These are phyloP conservation scores for Fusarium coffeatum DNA, from an alignment of 2,329 filamentous ascomycete species.

Conservation along the genomic window DNA sequence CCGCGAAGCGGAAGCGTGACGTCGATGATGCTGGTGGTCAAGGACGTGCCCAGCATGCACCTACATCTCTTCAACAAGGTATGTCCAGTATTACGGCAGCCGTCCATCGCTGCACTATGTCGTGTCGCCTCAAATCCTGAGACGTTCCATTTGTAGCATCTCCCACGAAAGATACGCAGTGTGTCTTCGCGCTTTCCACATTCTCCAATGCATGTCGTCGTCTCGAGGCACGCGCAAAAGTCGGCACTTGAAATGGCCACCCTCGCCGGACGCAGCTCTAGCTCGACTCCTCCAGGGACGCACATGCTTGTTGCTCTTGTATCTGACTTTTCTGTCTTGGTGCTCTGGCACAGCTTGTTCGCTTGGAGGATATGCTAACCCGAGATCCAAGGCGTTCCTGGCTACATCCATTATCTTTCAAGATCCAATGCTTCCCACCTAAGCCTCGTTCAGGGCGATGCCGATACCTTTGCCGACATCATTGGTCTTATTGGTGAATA, in stretches of 20 bases:
- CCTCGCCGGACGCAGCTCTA: conserved; percentile 31
- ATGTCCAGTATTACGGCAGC: conserved; percentile 48
- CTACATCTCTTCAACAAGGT: conserved; percentile 57
- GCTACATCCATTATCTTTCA: conserved; percentile 66
- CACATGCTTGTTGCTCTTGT: conserved; percentile 40
- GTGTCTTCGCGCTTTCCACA: conserved; percentile 14
- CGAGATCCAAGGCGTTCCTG: conserved; percentile 34
- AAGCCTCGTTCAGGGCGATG: conserved; percentile 64
- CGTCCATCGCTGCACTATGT: conserved; percentile 30
- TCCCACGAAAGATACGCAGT: conserved; percentile 7
- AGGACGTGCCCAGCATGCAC: conserved; percentile 56
- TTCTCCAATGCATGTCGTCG: conserved; percentile 20
- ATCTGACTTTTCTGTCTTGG: conserved; percentile 36
- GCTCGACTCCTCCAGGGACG: conserved; percentile 39
- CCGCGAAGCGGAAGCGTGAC: conserved; percentile 63
- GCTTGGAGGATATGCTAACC: conserved; percentile 41
- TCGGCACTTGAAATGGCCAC: conserved; percentile 14
- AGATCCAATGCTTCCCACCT: conserved; percentile 59
- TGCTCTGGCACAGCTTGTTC: conserved; percentile 33
- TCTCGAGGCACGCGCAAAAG: conserved; percentile 17
- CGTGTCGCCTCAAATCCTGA: conserved; percentile 34
- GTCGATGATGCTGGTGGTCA: conserved; percentile 58
- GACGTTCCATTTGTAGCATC: conserved; percentile 37
- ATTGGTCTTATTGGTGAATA: conserved; percentile 81
- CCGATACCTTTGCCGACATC: conserved; percentile 78